Base-by-base conservation (phyloP, 164 flowering plant genomes). In the Magnolia kwangsiensis region DNA sequence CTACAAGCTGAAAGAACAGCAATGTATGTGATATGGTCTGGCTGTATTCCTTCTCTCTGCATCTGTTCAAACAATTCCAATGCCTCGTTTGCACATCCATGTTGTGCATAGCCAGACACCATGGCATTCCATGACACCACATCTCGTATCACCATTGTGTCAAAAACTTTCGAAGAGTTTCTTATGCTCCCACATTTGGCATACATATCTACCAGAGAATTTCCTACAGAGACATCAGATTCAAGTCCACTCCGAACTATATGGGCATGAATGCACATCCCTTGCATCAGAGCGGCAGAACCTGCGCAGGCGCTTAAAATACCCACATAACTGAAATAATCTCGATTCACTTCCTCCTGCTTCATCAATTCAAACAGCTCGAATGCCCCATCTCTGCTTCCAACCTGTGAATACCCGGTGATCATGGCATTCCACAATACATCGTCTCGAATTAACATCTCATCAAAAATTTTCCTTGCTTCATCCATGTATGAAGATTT, bases 31-130 rank as follows among this genome's bases (percentile, higher is more conserved):
- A 76, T 24, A 55, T 76, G 73, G 27, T 76, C 78, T 50, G 78
- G 78, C 58, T 24, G 55, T 29, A 76, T 68, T 21, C 78, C 78
- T 14, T 55, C 51, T n/a, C 45, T 68, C 27, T 76, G 50, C 73
- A 69, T 76, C 67, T 76, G 49, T 16, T 58, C 50, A 51, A 76
- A 76, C 24, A 76, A n/a, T 3, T 69, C 50, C 24, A 69, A 24
- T 14, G 73, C 73, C 72, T 76, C 58, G 55, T 69, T 67, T 16
- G 77, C 77, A 51, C n/a, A 51, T n/a, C 72, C 78, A 76, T 68
- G 73, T 68, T 55, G 78, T 31, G 67, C 73, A 76, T 68, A 76
- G 11, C 78, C 78, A 21, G 78, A 66, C n/a, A 76, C 73, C 73
- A 69, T 69, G 13, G 67, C 67, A 59, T 76, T 76, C 78, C 78